These are phyloP conservation scores for Ustilago tritici DNA, from an alignment of 1,284 basidiomycete genomes.

Conservation along the genomic window DNA sequence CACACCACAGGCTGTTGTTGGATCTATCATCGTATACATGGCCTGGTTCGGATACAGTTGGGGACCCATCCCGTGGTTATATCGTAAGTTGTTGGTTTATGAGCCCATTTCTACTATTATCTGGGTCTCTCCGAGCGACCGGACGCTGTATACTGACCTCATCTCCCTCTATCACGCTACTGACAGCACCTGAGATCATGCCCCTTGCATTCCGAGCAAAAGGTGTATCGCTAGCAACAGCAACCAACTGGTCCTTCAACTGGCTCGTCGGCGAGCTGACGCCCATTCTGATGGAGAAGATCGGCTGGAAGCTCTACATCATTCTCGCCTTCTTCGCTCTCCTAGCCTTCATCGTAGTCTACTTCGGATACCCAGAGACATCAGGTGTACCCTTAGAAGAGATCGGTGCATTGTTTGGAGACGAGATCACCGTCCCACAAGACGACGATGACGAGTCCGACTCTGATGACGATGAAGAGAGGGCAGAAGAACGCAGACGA, in stretches of 20 bases:
- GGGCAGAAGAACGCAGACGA: conserved; percentile 14
- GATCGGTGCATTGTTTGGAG: conserved; percentile 72
- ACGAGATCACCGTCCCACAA: conserved; percentile 64
- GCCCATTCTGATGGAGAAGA: conserved; percentile 87
- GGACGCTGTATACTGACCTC: background rate
- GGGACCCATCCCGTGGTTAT: conserved; percentile 87
- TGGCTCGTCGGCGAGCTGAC: conserved; percentile 90
- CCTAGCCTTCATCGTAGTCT: conserved; percentile 79
- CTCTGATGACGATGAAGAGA: conserved; percentile 38
- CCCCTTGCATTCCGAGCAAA: conserved; percentile 74
- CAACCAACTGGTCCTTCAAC: conserved; percentile 74
- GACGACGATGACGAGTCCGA: conserved; percentile 47
- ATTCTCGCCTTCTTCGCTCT: conserved; percentile 96
- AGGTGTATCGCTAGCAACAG: conserved; percentile 75
- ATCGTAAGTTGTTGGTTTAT: conserved; percentile 63
- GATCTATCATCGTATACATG: conserved; percentile 90
- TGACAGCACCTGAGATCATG: conserved; percentile 76
- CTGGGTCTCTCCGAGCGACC: too few species aligned
- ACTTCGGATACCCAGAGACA: conserved; percentile 77
- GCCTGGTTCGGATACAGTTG: conserved; percentile 82
- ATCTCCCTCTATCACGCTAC: background rate
- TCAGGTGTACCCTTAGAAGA: conserved; percentile 73
- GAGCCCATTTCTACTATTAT: background rate
- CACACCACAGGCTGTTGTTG: conserved; percentile 85
- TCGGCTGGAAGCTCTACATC: conserved; percentile 91